Percentiles rank a stretch among this genome's conserved stretches.
phyloP scores from a whole-genome alignment of 352 stramenopile genomes.

The Pythium insidiosum region DNA sequence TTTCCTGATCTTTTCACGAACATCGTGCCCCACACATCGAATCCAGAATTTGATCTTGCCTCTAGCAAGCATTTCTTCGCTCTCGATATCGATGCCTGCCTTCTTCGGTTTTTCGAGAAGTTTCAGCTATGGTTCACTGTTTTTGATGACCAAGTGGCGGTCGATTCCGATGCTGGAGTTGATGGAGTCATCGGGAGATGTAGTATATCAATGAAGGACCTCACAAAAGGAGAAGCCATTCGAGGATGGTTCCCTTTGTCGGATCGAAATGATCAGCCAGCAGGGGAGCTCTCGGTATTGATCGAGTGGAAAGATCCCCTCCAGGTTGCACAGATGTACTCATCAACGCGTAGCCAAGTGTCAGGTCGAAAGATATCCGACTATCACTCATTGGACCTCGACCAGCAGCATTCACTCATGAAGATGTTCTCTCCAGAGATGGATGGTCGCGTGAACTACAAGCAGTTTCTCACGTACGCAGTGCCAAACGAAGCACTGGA shows the following conservation, averaged over 20 bases:
- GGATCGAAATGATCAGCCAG: conserved; percentile 41
- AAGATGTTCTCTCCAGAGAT: conserved; percentile 43
- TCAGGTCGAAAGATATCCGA: conserved; percentile 13
- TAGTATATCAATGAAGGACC: conserved; percentile 49
- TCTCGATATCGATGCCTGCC: conserved; percentile 59
- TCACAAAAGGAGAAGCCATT: conserved; percentile 63
- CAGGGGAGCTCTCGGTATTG: conserved; percentile 59
- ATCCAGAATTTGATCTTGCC: conserved; percentile 71
- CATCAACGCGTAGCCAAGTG: conserved; percentile 19
- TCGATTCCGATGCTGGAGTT: conserved; percentile 20
- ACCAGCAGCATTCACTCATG: conserved; percentile 61
- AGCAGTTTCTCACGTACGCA: conserved; percentile 53
- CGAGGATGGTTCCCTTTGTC: conserved; percentile 64
- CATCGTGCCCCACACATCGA: conserved; percentile 50
- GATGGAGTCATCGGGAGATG: conserved; percentile 72
- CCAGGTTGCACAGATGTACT: conserved; percentile 46
- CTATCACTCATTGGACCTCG: conserved; percentile 52
- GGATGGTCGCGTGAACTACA: conserved; percentile 67
- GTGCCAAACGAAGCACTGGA: conserved; percentile 45
- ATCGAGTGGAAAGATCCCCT: conserved; percentile 79
- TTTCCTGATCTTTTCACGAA: conserved; percentile 88
- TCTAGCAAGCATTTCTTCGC: conserved; percentile 53
- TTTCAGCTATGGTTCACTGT: conserved; percentile 78
- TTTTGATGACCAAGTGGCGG: conserved; percentile 70
- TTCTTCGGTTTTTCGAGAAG: conserved; percentile 80